phyloP scores from a whole-genome alignment of 345 rosid species.

The Limnanthes douglasii region DNA sequence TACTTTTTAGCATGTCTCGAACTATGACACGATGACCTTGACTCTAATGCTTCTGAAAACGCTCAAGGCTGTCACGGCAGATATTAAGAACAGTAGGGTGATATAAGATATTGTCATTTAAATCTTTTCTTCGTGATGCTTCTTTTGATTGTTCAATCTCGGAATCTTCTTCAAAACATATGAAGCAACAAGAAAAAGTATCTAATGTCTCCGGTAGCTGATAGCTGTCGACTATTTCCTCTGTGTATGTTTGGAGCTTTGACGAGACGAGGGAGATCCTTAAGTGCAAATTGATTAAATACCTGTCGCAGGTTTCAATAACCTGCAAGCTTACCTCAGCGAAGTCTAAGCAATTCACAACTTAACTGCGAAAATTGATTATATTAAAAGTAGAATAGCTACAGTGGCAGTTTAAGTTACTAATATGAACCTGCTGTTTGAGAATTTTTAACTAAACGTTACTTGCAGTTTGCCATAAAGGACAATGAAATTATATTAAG shows the following conservation, averaged over 20 bases:
- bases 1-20: constrained; percentile 41
- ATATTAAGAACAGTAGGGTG: constrained; percentile 37
- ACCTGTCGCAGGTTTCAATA: too few relatives aligned
- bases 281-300: too few relatives aligned
- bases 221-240: constrained; percentile 77
- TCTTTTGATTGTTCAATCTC: constrained; percentile 36
- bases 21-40: constrained; percentile 84
- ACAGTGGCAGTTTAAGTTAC: too few relatives aligned
- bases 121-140: constrained; percentile 47
- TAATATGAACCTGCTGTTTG: too few relatives aligned
- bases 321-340: too few relatives aligned
- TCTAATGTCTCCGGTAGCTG: constrained; percentile 68
- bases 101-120: constrained; percentile 55
- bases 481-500: too few relatives aligned
- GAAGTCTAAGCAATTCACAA: too few relatives aligned
- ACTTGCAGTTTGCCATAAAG: too few relatives aligned
- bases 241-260: constrained; percentile 69
- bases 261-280: too few relatives aligned
- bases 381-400: too few relatives aligned
- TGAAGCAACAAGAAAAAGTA: constrained; percentile 35
- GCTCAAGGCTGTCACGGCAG: constrained; percentile 58
- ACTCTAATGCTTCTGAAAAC: constrained; percentile 90
- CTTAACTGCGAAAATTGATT: too few relatives aligned
- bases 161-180: constrained; percentile 42
- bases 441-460: too few relatives aligned